Base-by-base conservation (phyloP, 202 grass and related monocot genomes). In the Zoysia matrella region DNA sequence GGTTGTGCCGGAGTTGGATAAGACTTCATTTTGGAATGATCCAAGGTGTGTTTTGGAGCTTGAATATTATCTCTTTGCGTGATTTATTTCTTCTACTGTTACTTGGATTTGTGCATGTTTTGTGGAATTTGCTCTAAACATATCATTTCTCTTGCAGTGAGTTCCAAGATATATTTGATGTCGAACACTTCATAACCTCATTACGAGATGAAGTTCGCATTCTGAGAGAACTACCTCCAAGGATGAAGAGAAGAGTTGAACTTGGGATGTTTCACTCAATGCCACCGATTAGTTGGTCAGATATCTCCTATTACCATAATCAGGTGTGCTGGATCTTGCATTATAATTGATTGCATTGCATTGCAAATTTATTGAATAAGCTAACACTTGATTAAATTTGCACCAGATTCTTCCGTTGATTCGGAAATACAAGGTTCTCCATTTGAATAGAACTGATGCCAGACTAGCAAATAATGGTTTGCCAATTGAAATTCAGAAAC, bases 1-100 rank as follows among this genome's bases (percentile, higher is more conserved):
- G 63, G 85, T 99, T 16, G 89, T 99, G 70, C 97, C 97, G 11
- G 89, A 92, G 66, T 86, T 99, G 80, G 97, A 99, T 67, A 96
- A 96, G 71, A 94, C 91, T 47, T 99, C 97, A 7, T 99, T 99
- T 89, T 96, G 97, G 93, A 85, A 89, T 62, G 97, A 99, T 83
- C 87, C 93, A 48, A 99, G 97, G 97, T 96, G 36, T 18, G 45
- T 79, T 71, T 73, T 87, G 80, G 22, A 22, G 46, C 54, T 40
- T 75, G 67, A 6, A 71, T 71, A 47, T 71, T 60, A 48, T 30
- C 60, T 85, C 3, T 65, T 72, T 30, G 4, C 6, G 0, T 79
- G 50, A 18, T 47, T 10, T 63, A 11, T 60, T 16, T 22, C 54
- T n/a, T 70, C 36, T 63, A 48, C 15, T 76, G 49, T 16, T 43